Evolutionary conservation across 2,329 filamentous ascomycete species (phyloP), one percentile per base, ranked within the genome.

Genomic region (Cytospora leucostoma): DNA sequence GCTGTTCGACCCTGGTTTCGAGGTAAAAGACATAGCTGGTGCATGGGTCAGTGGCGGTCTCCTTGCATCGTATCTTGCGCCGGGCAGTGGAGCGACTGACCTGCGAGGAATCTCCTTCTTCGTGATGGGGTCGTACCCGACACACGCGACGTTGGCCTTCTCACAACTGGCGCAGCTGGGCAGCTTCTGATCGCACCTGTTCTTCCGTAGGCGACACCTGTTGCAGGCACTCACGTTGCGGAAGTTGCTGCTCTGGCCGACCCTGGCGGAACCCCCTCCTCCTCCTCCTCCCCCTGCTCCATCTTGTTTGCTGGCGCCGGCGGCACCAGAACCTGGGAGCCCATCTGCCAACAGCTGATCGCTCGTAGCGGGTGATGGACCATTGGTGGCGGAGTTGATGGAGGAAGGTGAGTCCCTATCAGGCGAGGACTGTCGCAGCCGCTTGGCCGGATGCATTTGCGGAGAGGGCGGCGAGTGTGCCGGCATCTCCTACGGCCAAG

Each of bases 181-280:
- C 66, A 98, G 83, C 68, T 90, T 89, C 82, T 97, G 94, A 77
- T 98, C 94, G 77, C 94, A 98, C 59, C 93, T 85, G 74, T 97
- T 98, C 81, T 98, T 98, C 71, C 94, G 86, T 74, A 96, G 79
- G 53, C 94, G 86, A 76, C 94, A 98, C 49, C 93, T 87, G 79
- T 97, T 97, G 78, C 94, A 98, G 62, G 94, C 94, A 75, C 91
- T 96, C 68, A 98, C 94, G 75, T 93, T 94, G 70, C 91, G 88
- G 72, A 94, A 94, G 68, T 82, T 88, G 74, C 82, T 87, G 74
- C 84, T 86, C 74, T 87, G 84, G 11, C 82, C 82, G 15, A 79
- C 74, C 70, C 84, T 86, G 47, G 71, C 72, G 51, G 66, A 64
- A n/a, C 68, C 68, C 17, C 68, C 70, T 59, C 65, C 66, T 57